Percentiles rank a stretch among this genome's conserved stretches.
Evolutionary conservation across 2,329 filamentous ascomycete genomes (phyloP).

Genomic region (Fusarium domesticum): DNA sequence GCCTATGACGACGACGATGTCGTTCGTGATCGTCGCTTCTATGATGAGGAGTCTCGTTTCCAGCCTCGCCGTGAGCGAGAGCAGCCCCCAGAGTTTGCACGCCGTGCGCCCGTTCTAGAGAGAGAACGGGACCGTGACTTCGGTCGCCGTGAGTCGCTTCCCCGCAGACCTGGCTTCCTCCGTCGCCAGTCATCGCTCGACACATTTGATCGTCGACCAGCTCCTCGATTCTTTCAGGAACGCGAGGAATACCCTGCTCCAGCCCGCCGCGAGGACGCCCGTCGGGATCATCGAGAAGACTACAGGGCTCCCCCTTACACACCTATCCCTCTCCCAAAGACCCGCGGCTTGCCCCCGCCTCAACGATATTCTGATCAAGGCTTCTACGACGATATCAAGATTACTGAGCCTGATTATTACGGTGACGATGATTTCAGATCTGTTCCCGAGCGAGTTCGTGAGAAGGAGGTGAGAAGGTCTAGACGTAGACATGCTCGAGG

Average conservation of each 20-base stretch:
- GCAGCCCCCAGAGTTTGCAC: slow-evolving; percentile 44
- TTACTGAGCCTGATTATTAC: slow-evolving; percentile 65
- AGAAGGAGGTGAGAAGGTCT: slow-evolving; percentile 56
- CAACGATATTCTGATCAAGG: slow-evolving; percentile 54
- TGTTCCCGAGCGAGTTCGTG: slow-evolving; percentile 57
- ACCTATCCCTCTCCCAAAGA: slow-evolving; percentile 68
- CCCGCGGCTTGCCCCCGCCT: slow-evolving; percentile 58
- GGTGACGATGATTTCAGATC: slow-evolving; percentile 70
- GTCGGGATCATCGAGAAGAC: slow-evolving; percentile 47
- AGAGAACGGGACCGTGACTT: slow-evolving; percentile 56
- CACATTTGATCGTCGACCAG: slow-evolving; percentile 72
- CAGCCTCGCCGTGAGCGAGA: slow-evolving; percentile 32
- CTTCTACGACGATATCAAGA: slow-evolving; percentile 62
- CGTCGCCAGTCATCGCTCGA: slow-evolving; percentile 86
- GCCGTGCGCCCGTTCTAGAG: slow-evolving; percentile 51
- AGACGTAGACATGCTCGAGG: slow-evolving; percentile 34
- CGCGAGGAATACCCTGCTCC: slow-evolving; percentile 64
- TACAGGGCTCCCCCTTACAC: slow-evolving; percentile 48
- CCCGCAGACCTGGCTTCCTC: slow-evolving; percentile 63
- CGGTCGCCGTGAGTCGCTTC: slow-evolving; percentile 46
- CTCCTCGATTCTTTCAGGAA: slow-evolving; percentile 51
- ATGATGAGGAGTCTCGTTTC: slow-evolving; percentile 52
- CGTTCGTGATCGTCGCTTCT: slow-evolving; percentile 50
- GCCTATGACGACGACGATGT: slow-evolving; percentile 49
- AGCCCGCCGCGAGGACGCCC: slow-evolving; percentile 46